Conservation (phyloP, 768 basidiomycete species). For the Kwoniella dejecticola region DNA sequence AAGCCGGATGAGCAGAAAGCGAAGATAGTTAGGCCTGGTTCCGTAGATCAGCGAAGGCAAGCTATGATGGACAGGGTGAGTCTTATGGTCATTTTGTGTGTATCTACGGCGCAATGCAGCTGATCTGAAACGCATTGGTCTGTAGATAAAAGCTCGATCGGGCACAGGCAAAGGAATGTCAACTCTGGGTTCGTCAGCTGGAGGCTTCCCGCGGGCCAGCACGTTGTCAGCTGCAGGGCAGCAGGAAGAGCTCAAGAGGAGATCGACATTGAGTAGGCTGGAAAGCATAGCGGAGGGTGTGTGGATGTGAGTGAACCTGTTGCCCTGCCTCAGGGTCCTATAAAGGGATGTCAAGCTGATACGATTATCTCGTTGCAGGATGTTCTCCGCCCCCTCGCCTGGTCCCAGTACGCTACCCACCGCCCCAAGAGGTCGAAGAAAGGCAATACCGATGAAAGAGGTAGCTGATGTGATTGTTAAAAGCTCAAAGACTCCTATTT, state of each 20-base stretch:
- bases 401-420: constrained; percentile 30
- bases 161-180: constrained; percentile 23
- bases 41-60: constrained; percentile 47
- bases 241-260: constrained; percentile 52
- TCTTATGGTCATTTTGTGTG: background rate
- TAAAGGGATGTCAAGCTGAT: constrained; percentile 1
- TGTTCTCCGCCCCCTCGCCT: constrained; percentile 46
- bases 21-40: constrained; percentile 35
- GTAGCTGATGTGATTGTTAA: constrained; percentile 55
- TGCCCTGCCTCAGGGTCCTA: background rate
- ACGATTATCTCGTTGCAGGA: constrained; percentile 27
- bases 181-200: constrained; percentile 35
- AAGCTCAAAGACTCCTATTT: constrained; percentile 55
- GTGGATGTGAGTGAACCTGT: constrained; percentile 51
- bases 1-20: constrained; percentile 18
- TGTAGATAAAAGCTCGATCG: constrained; percentile 51
- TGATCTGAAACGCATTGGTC: background rate
- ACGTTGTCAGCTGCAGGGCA: constrained; percentile 35
- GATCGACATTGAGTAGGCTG: constrained; percentile 54
- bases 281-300: constrained; percentile 54
- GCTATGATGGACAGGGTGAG: constrained; percentile 54
- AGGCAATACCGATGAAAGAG: constrained; percentile 52
- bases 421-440: constrained; percentile 40
- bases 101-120: background rate
- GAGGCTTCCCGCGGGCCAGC: constrained; percentile 15